phyloP scores from a whole-genome alignment of 2,329 filamentous ascomycete genomes.

The Periglandula ipomoeae region DNA sequence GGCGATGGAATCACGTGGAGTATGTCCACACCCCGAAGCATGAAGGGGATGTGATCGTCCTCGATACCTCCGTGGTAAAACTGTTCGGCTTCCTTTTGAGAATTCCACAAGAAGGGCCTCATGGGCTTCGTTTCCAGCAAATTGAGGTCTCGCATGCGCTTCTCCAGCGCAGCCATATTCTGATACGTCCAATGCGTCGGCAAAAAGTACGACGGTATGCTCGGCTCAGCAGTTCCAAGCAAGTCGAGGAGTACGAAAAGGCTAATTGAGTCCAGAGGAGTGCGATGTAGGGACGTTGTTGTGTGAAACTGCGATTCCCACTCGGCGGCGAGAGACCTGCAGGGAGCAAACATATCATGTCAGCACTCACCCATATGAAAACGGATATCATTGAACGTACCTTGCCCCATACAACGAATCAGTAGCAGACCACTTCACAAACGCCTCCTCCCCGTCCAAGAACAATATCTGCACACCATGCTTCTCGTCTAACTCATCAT shows the following conservation, averaged over 20 bases:
- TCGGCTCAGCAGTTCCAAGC: slow-evolving; percentile 60
- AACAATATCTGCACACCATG: slow-evolving; percentile 83
- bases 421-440: slow-evolving; percentile 64
- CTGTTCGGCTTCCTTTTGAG: slow-evolving; percentile 38
- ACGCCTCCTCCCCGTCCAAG: slow-evolving; percentile 92
- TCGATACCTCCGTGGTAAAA: slow-evolving; percentile 48
- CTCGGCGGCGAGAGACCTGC: slow-evolving; percentile 60
- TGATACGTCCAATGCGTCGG: slow-evolving; percentile 92
- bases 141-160: slow-evolving; percentile 57
- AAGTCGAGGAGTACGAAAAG: slow-evolving; percentile 90
- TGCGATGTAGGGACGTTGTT: slow-evolving; percentile 65
- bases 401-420: slow-evolving; percentile 87
- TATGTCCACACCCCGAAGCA: slow-evolving; percentile 75
- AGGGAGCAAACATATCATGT: background rate
- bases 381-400: slow-evolving; percentile 29
- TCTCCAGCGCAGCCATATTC: slow-evolving; percentile 64
- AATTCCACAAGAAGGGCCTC: slow-evolving; percentile 55
- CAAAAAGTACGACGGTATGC: slow-evolving; percentile 76
- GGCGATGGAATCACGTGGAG: slow-evolving; percentile 80
- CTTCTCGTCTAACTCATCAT: slow-evolving; percentile 56
- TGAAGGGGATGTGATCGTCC: slow-evolving; percentile 90
- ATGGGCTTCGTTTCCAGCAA: slow-evolving; percentile 52
- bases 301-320: slow-evolving; percentile 70
- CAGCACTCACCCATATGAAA: background rate
- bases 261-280: slow-evolving; percentile 67